Percentiles rank a stretch among this genome's conserved stretches.
These are phyloP conservation scores for Macadamia tetraphylla DNA, from an alignment of 164 flowering plant species.

Conservation along the genomic window DNA sequence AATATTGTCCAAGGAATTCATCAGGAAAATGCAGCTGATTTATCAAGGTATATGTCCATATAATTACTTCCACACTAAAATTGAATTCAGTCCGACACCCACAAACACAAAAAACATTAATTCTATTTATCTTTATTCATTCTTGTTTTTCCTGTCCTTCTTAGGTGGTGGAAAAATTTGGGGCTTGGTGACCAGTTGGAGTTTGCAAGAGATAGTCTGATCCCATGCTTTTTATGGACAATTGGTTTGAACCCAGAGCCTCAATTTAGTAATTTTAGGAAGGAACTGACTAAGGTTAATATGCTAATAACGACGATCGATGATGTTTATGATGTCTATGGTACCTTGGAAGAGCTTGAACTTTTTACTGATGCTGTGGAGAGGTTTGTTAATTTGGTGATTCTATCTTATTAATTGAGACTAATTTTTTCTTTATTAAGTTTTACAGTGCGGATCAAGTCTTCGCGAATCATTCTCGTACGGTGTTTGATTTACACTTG, in stretches of 20 bases:
- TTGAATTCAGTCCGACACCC: no score
- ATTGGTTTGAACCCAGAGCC: not conserved
- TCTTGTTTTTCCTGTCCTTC: not conserved
- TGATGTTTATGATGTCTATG: no score
- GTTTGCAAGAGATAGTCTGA: not conserved
- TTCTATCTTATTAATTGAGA: not conserved
- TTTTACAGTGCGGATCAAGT: no score
- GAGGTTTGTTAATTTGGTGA: not conserved
- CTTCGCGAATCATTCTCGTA: no score
- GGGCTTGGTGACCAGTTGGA: not conserved
- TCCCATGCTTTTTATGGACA: not conserved
- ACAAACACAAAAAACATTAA: not conserved
- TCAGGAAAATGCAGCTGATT: not conserved
- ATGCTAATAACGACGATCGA: not conserved
- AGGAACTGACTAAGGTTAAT: not conserved
- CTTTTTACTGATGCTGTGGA: constrained; percentile 6
- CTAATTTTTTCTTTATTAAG: no score
- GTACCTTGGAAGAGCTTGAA: no score
- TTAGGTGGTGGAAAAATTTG: constrained; percentile 10
- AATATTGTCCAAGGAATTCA: not conserved
- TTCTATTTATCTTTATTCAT: not conserved
- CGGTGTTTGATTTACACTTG: no score
- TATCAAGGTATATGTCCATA: not conserved
- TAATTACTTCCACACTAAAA: not conserved
- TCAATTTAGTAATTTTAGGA: not conserved